Conservation (phyloP, 495 filamentous ascomycete species). For the Neurospora cerealis region DNA sequence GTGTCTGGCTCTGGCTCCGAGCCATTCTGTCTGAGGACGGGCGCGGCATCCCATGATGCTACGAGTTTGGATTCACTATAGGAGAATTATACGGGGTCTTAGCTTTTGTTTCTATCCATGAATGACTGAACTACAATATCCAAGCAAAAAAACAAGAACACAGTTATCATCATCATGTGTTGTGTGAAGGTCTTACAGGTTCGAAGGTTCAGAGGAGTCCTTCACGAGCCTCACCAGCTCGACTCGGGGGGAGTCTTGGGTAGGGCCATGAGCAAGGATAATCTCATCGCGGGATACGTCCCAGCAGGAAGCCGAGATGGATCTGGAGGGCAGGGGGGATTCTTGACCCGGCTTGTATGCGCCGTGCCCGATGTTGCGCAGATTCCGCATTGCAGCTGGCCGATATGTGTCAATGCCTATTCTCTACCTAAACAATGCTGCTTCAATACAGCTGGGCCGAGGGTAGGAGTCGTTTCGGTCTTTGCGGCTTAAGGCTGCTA, state of each 20-base stretch:
- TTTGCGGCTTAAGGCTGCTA: neutral
- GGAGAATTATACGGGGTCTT: neutral
- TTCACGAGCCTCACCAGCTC: conserved; percentile 51
- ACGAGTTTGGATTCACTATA: conserved; percentile 35
- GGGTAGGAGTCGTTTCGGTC: neutral
- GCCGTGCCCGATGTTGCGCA: conserved; percentile 60
- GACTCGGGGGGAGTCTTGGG: conserved; percentile 48
- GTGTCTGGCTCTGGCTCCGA: conserved; percentile 47
- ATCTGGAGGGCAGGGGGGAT: conserved; percentile 30
- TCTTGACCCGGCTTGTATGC: conserved; percentile 39
- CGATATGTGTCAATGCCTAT: neutral
- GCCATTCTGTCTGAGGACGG: conserved; percentile 58
- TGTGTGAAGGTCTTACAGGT: conserved; percentile 32
- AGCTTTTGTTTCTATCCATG: neutral
- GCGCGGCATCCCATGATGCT: conserved; percentile 73
- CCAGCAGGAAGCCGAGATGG: conserved; percentile 68
- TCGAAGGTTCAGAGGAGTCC: conserved; percentile 24
- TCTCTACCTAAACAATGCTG: neutral
- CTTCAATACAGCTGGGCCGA: neutral
- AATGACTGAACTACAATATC: neutral
- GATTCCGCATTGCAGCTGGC: conserved; percentile 60
- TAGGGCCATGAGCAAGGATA: conserved; percentile 68
- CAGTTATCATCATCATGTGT: neutral
- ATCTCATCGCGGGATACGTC: conserved; percentile 60
- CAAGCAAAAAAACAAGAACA: too few relatives aligned